Base-by-base conservation (phyloP, 768 basidiomycete genomes). In the Lentinula detonsa region DNA sequence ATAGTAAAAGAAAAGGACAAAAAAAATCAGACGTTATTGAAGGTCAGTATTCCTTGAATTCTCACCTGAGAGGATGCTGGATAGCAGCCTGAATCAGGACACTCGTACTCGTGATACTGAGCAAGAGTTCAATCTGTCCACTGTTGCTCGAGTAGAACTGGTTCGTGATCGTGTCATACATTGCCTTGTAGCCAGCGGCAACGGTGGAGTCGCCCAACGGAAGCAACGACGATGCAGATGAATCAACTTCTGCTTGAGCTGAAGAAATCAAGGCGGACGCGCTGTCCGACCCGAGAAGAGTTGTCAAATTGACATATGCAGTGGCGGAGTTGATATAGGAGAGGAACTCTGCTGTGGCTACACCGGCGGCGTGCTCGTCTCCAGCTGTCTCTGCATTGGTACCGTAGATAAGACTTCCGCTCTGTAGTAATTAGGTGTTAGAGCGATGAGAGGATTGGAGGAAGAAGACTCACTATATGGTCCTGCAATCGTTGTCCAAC, bases 101-200 rank as follows among this genome's bases (percentile, higher is more conserved):
- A 2, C 73, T 71, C 0, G 75, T 65, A 6, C 70, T 56, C 52
- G 76, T 80, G 56, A 73, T 73, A 65, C 69, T 78, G 65, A 75
- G 65, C 39, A 90, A 71, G 23, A 89, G 72, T 70, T 90, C 88
- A 33, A 86, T 72, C 61, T 83, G 77, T 0, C 81, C 86, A 52
- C 81, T 74, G 21, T 71, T 69, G 7, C 74, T 71, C 5, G 72
- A 66, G 57, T 79, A 63, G 54, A 84, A 64, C 35, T 71, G 73
- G 59, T 79, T 70, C 0, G 75, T 71, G 3, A 73, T 78, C 3
- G 76, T 68, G 49, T 76, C 72, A 66, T 85, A 85, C 37, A 85
- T 82, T 8, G 83, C 75, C 66, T 80, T 77, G 74, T 84, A 84
- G 4, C 85, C 85, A 49, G 72, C 76, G 23, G 79, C 64, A 57